Evolutionary conservation across 78 protist species (phyloP), one percentile per base, ranked within the genome.

Genomic region (Polysphondylium violaceum): DNA sequence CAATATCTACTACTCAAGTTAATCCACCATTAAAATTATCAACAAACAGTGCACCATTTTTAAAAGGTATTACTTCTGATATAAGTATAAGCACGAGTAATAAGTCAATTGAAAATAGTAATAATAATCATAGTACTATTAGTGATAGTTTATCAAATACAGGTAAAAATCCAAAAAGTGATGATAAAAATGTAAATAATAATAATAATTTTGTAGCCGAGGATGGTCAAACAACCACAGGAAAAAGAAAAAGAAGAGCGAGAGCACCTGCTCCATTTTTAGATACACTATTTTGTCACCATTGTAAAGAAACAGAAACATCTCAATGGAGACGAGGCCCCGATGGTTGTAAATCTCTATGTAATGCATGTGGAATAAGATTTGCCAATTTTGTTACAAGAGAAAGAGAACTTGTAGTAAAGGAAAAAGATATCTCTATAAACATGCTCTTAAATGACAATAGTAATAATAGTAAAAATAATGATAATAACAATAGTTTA

Each of bases 191-290:
- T 36, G 2, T 38, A 1, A 21, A 40, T 36, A 17, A 7, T 68
- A 21, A 16, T 11, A 47, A n/a, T 33, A 41, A 71, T 31, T 50
- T 71, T 47, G 50, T 25, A 31, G 17, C 35, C 29, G 61, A 47
- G 19, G 61, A 71, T 71, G 61, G 61, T 71, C 31, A 19, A 31
- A 38, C 77, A 21, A 61, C 4, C 29, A 3, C 65, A 19, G n/a
- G 8, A 19, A 87, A 87, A 68, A 76, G 86, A 55, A 74, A 67
- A 31, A 56, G 93, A 61, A 56, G 93, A 61, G 74, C 93, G 31
- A 86, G 93, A 63, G 93, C 93, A 59, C 88, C 93, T 23, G 85
- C 93, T 29, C 93, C 93, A 38, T 53, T 76, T 59, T 75, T 76
- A 44, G 77, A 65, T 56, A 25, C 86, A 17, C 38, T 87, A 7